These are phyloP conservation scores for Vinca major DNA, from an alignment of 305 asterid genomes.

Conservation along the genomic window DNA sequence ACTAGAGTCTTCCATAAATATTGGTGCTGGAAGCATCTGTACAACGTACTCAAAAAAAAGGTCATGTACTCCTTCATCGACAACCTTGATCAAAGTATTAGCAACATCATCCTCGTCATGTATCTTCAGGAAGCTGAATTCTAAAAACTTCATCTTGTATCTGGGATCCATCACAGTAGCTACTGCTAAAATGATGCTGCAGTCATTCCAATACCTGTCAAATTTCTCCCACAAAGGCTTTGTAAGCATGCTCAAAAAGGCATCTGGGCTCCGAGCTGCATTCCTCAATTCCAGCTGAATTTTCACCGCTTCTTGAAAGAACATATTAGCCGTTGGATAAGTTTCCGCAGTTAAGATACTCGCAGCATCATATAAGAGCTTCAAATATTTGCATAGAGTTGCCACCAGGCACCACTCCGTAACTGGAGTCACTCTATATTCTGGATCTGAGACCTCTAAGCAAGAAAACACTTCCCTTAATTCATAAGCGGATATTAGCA, in stretches of 20 bases:
- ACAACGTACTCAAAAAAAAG: constrained; percentile 45
- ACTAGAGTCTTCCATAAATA: constrained; percentile 30
- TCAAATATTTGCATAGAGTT: constrained; percentile 48
- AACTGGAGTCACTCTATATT: constrained; percentile 32
- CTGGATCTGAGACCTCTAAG: constrained; percentile 57
- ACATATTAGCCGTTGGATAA: constrained; percentile 46
- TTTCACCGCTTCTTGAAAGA: constrained; percentile 54
- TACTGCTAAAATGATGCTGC: constrained; percentile 54
- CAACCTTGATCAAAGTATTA: constrained; percentile 36
- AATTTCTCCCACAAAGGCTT: constrained; percentile 47
- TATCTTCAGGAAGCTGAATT: constrained; percentile 49
- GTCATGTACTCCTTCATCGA: constrained; percentile 48
- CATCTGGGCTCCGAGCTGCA: constrained; percentile 40
- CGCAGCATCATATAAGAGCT: constrained; percentile 58
- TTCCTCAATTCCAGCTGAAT: constrained; percentile 46
- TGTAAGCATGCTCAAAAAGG: constrained; percentile 39
- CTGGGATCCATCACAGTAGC: constrained; percentile 92
- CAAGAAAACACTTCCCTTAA: constrained; percentile 63
- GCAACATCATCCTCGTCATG: constrained; percentile 41
- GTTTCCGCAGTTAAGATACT: constrained; percentile 37
- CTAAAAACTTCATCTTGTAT: constrained; percentile 65
- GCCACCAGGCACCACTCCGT: constrained; percentile 73
- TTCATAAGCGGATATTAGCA: constrained; percentile 76
- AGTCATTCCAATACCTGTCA: constrained; percentile 56
- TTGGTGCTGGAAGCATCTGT: constrained; percentile 38